These are phyloP conservation scores for Lunularia cruciata DNA, from an alignment of 225 moss, liverwort and hornwort species.

Conservation along the genomic window DNA sequence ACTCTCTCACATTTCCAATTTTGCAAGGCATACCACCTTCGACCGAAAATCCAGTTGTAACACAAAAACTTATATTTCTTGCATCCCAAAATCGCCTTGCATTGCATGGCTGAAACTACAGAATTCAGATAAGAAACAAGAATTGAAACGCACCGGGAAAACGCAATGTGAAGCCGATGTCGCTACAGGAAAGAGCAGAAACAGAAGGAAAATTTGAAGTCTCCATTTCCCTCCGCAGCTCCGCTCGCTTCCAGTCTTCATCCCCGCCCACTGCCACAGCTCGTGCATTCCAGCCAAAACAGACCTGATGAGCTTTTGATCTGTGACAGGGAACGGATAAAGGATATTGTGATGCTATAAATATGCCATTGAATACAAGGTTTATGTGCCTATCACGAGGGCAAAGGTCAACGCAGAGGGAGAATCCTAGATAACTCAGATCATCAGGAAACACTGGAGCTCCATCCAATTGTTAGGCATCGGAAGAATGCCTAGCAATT, in stretches of 20 bases:
- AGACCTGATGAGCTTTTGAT: not conserved
- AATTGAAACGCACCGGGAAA: conserved; percentile 26
- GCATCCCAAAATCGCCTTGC: not conserved
- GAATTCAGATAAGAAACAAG: not conserved
- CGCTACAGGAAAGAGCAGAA: conserved; percentile 8
- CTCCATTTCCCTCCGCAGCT: not conserved
- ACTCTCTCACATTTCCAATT: not conserved
- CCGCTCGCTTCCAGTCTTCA: not conserved
- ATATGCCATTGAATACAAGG: not conserved
- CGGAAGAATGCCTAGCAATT: no score
- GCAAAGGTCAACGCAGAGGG: not conserved
- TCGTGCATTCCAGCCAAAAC: not conserved
- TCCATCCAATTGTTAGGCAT: no score
- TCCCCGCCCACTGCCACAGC: not conserved
- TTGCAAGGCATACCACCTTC: not conserved
- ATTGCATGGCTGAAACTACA: not conserved
- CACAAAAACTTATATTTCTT: no score
- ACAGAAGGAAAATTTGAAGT: not conserved
- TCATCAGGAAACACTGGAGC: no score
- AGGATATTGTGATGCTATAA: not conserved
- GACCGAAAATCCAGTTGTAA: not conserved
- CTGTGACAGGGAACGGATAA: no score
- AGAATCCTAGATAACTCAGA: no score
- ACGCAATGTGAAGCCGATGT: conserved; percentile 21
- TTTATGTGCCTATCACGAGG: not conserved